These are phyloP conservation scores for Stevia rebaudiana DNA, from an alignment of 140 eudicot genomes.

Conservation along the genomic window DNA sequence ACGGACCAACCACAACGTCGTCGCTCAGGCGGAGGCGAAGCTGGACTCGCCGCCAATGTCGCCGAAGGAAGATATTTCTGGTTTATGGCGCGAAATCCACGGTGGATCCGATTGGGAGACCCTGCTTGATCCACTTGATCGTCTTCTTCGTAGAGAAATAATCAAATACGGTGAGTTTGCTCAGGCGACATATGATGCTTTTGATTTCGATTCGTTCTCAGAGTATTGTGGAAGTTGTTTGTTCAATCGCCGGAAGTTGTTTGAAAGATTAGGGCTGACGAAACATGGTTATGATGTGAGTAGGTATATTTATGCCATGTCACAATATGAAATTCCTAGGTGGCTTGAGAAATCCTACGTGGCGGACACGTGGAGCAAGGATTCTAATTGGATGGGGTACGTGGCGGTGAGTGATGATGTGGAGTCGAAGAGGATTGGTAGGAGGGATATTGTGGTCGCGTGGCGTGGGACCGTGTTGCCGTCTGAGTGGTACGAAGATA, in stretches of 20 bases:
- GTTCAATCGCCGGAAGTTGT: slow-evolving; percentile 39
- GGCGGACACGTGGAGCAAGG: slow-evolving; percentile 66
- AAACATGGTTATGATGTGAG: slow-evolving; percentile 51
- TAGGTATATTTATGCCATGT: slow-evolving; percentile 69
- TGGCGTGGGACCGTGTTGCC: slow-evolving; percentile 70
- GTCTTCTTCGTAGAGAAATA: slow-evolving; percentile 47
- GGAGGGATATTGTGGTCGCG: slow-evolving; percentile 47
- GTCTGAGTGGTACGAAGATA: slow-evolving; percentile 69
- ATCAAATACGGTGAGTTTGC: slow-evolving; percentile 75
- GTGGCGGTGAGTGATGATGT: slow-evolving; percentile 55
- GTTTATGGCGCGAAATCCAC: slow-evolving; percentile 58
- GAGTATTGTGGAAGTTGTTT: slow-evolving; percentile 76
- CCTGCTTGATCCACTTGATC: slow-evolving; percentile 63
- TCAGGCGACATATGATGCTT: slow-evolving; percentile 78
- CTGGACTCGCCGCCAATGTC: slow-evolving; percentile 46
- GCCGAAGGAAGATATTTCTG: slow-evolving; percentile 59
- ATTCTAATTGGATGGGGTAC: slow-evolving; percentile 71
- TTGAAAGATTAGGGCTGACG: slow-evolving; percentile 40
- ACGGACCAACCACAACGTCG: not conserved
- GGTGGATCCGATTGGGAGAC: slow-evolving; percentile 53
- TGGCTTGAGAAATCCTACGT: slow-evolving; percentile 66
- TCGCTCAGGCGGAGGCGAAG: slow-evolving; percentile 30
- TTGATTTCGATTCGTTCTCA: slow-evolving; percentile 58
- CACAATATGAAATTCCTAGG: slow-evolving; percentile 47
- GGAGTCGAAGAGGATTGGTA: slow-evolving; percentile 44